Percentiles rank a stretch among this genome's conserved stretches.
Conservation (phyloP, 169 alveolate genomes). For the Eimeria zaria region DNA sequence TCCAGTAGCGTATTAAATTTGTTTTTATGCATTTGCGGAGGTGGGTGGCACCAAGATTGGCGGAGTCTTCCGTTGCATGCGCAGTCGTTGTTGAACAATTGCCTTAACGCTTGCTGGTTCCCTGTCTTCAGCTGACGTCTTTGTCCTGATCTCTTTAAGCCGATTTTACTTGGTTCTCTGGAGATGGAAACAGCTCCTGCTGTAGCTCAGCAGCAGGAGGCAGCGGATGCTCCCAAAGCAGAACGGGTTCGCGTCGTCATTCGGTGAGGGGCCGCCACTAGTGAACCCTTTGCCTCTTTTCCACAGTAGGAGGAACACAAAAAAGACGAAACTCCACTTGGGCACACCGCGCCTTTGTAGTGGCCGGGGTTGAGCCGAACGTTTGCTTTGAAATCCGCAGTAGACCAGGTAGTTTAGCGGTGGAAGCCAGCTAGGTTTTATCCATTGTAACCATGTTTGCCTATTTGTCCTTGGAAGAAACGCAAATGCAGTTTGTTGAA, state of each 20-base stretch:
- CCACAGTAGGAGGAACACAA: neutral
- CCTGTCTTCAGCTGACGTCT: neutral
- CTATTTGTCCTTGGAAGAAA: neutral
- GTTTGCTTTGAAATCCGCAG: neutral
- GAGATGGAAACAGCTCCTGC: constrained; percentile 43
- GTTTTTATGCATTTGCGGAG: neutral
- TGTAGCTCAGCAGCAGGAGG: constrained; percentile 35
- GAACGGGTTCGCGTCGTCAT: constrained; percentile 73
- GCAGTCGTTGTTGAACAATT: neutral
- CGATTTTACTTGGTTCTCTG: too few species aligned
- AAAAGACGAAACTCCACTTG: too few species aligned
- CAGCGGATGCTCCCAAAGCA: constrained; percentile 32
- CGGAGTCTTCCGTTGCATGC: neutral
- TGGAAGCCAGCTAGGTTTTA: neutral
- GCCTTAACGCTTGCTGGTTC: neutral
- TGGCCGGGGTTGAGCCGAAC: neutral
- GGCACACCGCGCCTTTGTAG: neutral
- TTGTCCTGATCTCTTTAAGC: neutral
- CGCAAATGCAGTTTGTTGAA: neutral
- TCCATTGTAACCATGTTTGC: neutral
- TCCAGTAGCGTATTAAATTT: neutral
- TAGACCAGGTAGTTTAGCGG: neutral
- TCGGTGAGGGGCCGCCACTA: constrained; percentile 32
- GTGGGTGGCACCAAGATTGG: neutral
- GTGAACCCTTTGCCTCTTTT: neutral